A percentile compares a stretch with the other conserved stretches of the same genome.
Conservation (phyloP, 805 yeast species). For the Ogataea naganishii region DNA sequence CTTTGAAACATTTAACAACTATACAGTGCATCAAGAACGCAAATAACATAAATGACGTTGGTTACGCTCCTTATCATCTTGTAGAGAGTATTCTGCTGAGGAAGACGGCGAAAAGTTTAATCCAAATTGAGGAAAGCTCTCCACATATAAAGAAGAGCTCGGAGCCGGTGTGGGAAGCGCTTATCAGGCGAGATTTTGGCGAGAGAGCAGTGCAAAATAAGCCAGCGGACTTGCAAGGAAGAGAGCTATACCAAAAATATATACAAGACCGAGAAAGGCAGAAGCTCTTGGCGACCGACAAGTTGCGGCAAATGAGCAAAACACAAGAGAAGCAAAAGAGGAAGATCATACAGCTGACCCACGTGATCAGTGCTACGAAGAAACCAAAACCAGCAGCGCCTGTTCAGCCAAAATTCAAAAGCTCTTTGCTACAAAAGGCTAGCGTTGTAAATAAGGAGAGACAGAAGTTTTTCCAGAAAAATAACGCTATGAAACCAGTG, state of each 20-base stretch:
- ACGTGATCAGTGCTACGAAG: conserved; percentile 14
- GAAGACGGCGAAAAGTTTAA: conserved; percentile 36
- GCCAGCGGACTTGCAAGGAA: conserved; percentile 23
- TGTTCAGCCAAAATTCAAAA: conserved; percentile 12
- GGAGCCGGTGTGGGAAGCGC: conserved; percentile 37
- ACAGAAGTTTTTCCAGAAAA: conserved; percentile 12
- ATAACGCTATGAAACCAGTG: too few relatives aligned
- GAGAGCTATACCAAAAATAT: conserved; percentile 31
- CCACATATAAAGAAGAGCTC: conserved; percentile 32
- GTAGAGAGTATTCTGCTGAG: conserved; percentile 36
- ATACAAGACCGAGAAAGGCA: conserved; percentile 32
- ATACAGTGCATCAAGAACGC: conserved; percentile 22
- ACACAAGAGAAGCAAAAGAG: conserved; percentile 30
- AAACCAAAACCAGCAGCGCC: conserved; percentile 4
- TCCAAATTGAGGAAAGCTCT: conserved; percentile 30
- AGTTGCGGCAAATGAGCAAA: conserved; percentile 34
- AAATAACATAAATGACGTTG: conserved; percentile 23
- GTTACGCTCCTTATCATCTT: conserved; percentile 32
- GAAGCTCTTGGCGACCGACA: conserved; percentile 33
- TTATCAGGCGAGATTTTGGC: conserved; percentile 39
- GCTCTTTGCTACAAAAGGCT: conserved; percentile 22
- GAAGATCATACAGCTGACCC: conserved; percentile 26
- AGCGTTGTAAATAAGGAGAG: conserved; percentile 18
- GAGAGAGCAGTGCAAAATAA: conserved; percentile 27
- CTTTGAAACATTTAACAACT: conserved; percentile 18